Base-by-base conservation (phyloP, 129 eudicot species). In the Flaveria trinervia region DNA sequence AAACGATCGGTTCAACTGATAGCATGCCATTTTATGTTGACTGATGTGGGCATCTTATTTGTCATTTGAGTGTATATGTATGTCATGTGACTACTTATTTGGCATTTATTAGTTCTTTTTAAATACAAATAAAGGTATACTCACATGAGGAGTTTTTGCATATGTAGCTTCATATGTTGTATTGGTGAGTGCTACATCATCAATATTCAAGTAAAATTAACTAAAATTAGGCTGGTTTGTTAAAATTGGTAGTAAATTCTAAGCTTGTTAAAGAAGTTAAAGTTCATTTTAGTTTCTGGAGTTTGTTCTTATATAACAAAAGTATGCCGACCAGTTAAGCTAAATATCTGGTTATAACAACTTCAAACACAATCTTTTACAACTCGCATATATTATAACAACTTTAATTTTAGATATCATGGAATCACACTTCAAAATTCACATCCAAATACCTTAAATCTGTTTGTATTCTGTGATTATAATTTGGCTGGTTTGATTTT, bases 401-500 rank as follows among this genome's bases (percentile, higher is more conserved):
- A n/a, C 17, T 30, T 65, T 17, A 5, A 16, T 36, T 16, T 26
- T n/a, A 30, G 57, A n/a, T 1, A 41, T 36, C 49, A 16, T 9
- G 17, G n/a, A 16, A 70, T 70, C 62, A 15, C 61, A 36, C 10
- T 71, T 17, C 3, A 28, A 60, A 15, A 3, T 9, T 56, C 26
- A 22, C 78, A 23, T 61, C 45, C 16, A 61, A 64, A 15, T 25
- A 26, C 70, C 46, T 8, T 3, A 3, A 72, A 72, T 72, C 20
- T 61, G n/a, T n/a, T 16, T 45, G 30, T 71, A 41, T 46, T 60
- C 22, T 1, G 18, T 1, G 28, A 59, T 7, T 9, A 49, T 45
- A 30, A 6, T 15, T 22, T 43, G 25, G 41, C 52, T 74, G 30
- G 70, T 65, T 17, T 52, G 66, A 36, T 46, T 80, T 18, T 46